Evolutionary conservation across 2,329 filamentous ascomycete species (phyloP).

Genomic region (Phialophora macrospora): DNA sequence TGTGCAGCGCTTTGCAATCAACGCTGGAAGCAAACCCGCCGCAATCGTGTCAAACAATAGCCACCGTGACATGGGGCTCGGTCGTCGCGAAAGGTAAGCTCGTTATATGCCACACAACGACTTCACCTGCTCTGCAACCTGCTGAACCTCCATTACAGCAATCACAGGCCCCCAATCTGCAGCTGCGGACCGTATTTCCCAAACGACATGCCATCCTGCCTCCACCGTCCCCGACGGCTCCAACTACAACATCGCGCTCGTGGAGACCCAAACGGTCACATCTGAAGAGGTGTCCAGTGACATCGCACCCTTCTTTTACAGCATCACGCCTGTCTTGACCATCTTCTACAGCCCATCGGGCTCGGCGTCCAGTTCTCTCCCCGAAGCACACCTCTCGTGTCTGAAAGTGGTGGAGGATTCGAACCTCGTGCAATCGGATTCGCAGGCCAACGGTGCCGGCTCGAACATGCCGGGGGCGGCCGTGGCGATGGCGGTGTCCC

Average conservation of each 20-base stretch:
- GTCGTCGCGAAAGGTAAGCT: conserved; percentile 27
- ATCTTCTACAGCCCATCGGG: conserved; percentile 24
- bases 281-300: conserved; percentile 29
- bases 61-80: conserved; percentile 28
- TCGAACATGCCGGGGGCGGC: neutral
- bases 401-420: conserved; percentile 30
- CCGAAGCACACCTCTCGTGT: conserved; percentile 28
- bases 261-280: conserved; percentile 26
- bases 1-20: conserved; percentile 23
- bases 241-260: conserved; percentile 24
- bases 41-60: conserved; percentile 20
- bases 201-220: conserved; percentile 27
- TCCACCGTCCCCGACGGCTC: conserved; percentile 18
- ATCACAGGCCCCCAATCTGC: conserved; percentile 23
- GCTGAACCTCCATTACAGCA: conserved; percentile 9
- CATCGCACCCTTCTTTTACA: conserved; percentile 29
- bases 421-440: conserved; percentile 1
- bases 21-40: conserved; percentile 23
- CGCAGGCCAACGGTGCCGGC: conserved; percentile 10
- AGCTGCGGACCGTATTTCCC: conserved; percentile 5
- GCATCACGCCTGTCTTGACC: conserved; percentile 27
- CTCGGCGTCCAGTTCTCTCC: conserved; percentile 2
- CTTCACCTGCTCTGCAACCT: neutral
- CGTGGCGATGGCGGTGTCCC: neutral
- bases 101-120: neutral